phyloP scores from a whole-genome alignment of 768 basidiomycete species.

The Hericium rajendrae region DNA sequence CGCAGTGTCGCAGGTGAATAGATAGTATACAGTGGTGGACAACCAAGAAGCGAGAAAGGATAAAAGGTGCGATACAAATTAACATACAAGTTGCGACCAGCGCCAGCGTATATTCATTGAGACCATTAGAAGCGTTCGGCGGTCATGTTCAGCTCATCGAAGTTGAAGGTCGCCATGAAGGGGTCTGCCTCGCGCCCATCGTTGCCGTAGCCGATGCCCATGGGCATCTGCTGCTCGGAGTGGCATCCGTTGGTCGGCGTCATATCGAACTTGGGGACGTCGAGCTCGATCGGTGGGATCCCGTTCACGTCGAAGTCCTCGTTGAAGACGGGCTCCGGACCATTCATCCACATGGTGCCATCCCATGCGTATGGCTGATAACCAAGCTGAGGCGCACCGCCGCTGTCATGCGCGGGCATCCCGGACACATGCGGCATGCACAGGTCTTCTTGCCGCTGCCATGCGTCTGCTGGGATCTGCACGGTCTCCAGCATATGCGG shows the following conservation, averaged over 20 bases:
- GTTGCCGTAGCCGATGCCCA: neutral
- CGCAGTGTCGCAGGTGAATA: slow-evolving; percentile 5
- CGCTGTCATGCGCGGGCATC: slow-evolving; percentile 13
- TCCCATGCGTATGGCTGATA: slow-evolving; percentile 26
- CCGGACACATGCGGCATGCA: neutral
- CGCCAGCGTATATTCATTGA: neutral
- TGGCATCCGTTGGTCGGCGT: slow-evolving; percentile 1
- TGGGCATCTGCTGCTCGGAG: neutral
- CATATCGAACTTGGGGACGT: slow-evolving; percentile 31
- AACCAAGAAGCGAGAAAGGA: neutral
- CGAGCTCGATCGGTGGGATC: slow-evolving; percentile 58
- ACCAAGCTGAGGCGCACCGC: slow-evolving; percentile 17
- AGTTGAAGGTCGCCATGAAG: slow-evolving; percentile 11
- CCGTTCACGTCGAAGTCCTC: slow-evolving; percentile 61
- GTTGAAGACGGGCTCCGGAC: slow-evolving; percentile 32
- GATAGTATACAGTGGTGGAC: neutral
- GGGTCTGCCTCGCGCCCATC: slow-evolving; percentile 5
- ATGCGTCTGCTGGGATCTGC: slow-evolving; percentile 10
- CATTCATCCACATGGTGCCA: slow-evolving; percentile 24
- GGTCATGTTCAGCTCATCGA: slow-evolving; percentile 5
- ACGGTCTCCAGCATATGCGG: slow-evolving; percentile 9
- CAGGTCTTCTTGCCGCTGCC: slow-evolving; percentile 7
- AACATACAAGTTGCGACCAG: slow-evolving; percentile 3
- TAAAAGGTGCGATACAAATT: slow-evolving; percentile 7
- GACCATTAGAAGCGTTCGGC: neutral